Evolutionary conservation across 352 stramenopile genomes (phyloP), one percentile per base, ranked within the genome.

Genomic region (Globisporangium recalcitrans): DNA sequence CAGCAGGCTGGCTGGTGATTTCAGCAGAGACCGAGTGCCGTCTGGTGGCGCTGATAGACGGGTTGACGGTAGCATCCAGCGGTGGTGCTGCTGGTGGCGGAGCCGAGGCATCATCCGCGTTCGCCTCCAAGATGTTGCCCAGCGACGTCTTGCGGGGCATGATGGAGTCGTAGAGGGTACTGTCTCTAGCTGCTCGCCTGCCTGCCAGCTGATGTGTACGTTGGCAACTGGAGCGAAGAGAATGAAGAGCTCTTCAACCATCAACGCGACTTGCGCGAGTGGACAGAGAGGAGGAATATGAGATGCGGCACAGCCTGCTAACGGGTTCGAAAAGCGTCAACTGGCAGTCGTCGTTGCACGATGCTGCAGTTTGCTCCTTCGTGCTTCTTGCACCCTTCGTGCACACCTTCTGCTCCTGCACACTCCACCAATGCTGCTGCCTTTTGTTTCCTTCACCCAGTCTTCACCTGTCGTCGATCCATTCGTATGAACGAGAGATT

Each of bases 111-210:
- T 31, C 48, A 10, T 48, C 31, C 48, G 14, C 29, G 1, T 21
- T 24, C 14, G 49, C 13, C 47, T 69, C 69, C n/a, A 78, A 44
- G 32, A 67, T 58, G 60, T 77, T 79, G 9, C 72, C 72, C n/a
- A 79, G 59, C 34, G 72, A 79, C 27, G 72, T 77, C 58, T 76
- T 75, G 24, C 64, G 63, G 13, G 62, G 21, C 62, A 67, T 65
- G 22, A 16, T 58, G 42, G 16, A 6, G 24, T 10, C 14, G 19
- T 1, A 49, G 42, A 49, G 10, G 26, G 29, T 29, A 31, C 21
- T 26, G 31, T 44, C 4, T 38, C 9, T 44, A 22, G 38, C 38
- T 10, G 38, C 38, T 46, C 38, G 16, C 19, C 38, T 46, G 38
- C 16, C 38, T 22, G 16, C 38, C 38, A 46, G 16, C 22, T 46